phyloP scores from a whole-genome alignment of 2,329 filamentous ascomycete species.

The Didymella arachidicola region DNA sequence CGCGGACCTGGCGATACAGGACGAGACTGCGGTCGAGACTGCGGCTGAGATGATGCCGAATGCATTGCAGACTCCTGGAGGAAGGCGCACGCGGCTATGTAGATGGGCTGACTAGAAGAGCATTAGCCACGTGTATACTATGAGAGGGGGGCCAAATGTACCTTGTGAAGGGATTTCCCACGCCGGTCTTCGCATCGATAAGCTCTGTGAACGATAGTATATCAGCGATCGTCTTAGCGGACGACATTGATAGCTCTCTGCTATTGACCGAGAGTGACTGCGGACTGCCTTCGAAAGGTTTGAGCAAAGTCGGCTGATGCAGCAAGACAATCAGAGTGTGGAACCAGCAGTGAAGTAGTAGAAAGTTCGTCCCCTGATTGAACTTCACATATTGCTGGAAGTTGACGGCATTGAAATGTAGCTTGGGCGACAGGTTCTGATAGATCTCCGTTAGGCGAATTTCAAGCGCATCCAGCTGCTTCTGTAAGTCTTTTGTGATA shows the following conservation, averaged over 20 bases:
- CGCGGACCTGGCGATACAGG: slow-evolving; percentile 12
- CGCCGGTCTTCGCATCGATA: slow-evolving; percentile 84
- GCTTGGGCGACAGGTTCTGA: slow-evolving; percentile 74
- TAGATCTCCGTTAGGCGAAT: slow-evolving; percentile 77
- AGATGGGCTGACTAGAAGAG: slow-evolving; percentile 76
- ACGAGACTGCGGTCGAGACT: slow-evolving; percentile 62
- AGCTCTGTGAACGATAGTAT: slow-evolving; percentile 86
- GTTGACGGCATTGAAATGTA: slow-evolving; percentile 86
- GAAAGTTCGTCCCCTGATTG: slow-evolving; percentile 85
- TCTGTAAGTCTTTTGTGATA: slow-evolving; percentile 76
- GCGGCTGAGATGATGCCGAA: slow-evolving; percentile 67
- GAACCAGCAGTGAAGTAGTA: slow-evolving; percentile 88
- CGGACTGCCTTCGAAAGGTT: slow-evolving; percentile 74
- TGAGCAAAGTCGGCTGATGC: slow-evolving; percentile 82
- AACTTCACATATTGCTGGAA: slow-evolving; percentile 84
- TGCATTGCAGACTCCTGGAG: slow-evolving; percentile 80
- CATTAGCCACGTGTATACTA: slow-evolving; percentile 22
- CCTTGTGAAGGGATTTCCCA: slow-evolving; percentile 83
- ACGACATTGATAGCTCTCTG: slow-evolving; percentile 82
- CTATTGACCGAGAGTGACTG: slow-evolving; percentile 81
- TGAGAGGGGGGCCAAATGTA: slow-evolving; percentile 19
- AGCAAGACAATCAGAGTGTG: slow-evolving; percentile 85
- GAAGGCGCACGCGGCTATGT: slow-evolving; percentile 89
- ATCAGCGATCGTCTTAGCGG: slow-evolving; percentile 89
- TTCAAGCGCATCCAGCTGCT: slow-evolving; percentile 78